phyloP scores from a whole-genome alignment of 805 yeast species.

The Maudiozyma pseudohumilis region DNA sequence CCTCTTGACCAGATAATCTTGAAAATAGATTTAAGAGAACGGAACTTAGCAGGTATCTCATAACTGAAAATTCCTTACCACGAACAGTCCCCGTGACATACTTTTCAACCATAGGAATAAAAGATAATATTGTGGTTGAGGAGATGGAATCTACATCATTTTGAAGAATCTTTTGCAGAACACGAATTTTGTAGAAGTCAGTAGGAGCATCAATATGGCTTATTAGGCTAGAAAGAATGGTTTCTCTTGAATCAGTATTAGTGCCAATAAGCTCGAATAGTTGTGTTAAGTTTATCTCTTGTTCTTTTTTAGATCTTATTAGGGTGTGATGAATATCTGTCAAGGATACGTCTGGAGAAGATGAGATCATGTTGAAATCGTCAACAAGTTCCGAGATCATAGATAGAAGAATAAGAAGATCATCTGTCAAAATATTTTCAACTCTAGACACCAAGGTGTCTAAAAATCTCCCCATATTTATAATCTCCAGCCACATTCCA shows the following conservation, averaged over 20 bases:
- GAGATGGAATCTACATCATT: constrained; percentile 26
- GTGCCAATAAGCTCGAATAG: not conserved
- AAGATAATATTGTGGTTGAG: constrained; percentile 16
- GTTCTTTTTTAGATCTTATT: constrained; percentile 8
- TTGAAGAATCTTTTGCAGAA: constrained; percentile 26
- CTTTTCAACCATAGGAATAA: constrained; percentile 23
- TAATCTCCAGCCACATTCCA: constrained; percentile 8
- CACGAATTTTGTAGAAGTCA: constrained; percentile 28
- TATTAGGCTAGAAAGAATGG: not conserved
- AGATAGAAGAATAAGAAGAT: constrained; percentile 22
- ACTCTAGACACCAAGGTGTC: constrained; percentile 10
- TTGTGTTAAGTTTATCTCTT: not conserved
- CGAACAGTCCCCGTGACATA: constrained; percentile 29
- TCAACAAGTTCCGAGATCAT: constrained; percentile 30
- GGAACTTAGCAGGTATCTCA: constrained; percentile 24
- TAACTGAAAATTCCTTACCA: constrained; percentile 26
- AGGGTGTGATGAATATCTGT: constrained; percentile 14
- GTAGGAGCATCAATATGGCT: constrained; percentile 3
- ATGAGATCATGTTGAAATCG: constrained; percentile 32
- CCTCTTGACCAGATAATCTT: constrained; percentile 27
- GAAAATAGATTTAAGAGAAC: constrained; percentile 28
- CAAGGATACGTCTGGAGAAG: constrained; percentile 13
- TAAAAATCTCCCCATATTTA: constrained; percentile 23
- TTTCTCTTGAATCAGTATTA: not conserved
- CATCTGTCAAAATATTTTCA: constrained; percentile 8